Base-by-base conservation (phyloP, 2,329 filamentous ascomycete genomes). In the Penicillium brasilianum region DNA sequence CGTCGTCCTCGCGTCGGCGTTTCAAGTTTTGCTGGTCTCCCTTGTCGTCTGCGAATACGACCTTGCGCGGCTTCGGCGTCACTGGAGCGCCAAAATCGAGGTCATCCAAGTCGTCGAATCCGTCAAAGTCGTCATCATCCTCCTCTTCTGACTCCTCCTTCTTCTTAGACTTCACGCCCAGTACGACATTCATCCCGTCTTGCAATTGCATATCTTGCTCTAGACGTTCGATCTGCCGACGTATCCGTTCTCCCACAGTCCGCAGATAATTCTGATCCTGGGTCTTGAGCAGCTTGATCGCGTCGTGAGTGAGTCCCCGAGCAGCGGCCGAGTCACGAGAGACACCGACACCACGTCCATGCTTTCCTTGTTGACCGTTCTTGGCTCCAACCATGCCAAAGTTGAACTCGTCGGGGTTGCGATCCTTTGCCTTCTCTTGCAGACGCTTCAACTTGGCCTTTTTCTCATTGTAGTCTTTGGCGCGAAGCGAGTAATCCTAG, bases 331-430 rank as follows among this genome's bases (percentile, higher is more conserved):
- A 71, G 72, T 79, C 69, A 78, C 81, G 34, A 78, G 78, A 49
- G 2, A 61, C 62, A 7, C 77, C 63, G 32, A 56, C 53, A 36
- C 78, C 79, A 54, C 66, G 58, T 57, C 68, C 68, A 67, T 85
- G 80, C 58, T 74, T 75, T 9, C 80, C 80, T 62, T 78, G 71
- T 14, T 56, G 70, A 32, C 62, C 77, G 22, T 81, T 82, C 51
- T 74, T 75, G 28, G 77, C 77, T 60, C 80, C 84, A 77, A 88
- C 82, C 87, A 89, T 89, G 4, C 82, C 85, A 75, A 88, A 89
- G 48, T 84, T 82, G 71, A 89, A 89, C 69, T 89, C 87, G 81
- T 89, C 87, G 16, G 87, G 86, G 66, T 89, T 88, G 39, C 85
- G 81, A 60, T 87, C 84, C 51, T 78, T 77, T 7, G 84, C 87